Conservation (phyloP, 306 rosid genomes). For the Adenanthera pavonina region DNA sequence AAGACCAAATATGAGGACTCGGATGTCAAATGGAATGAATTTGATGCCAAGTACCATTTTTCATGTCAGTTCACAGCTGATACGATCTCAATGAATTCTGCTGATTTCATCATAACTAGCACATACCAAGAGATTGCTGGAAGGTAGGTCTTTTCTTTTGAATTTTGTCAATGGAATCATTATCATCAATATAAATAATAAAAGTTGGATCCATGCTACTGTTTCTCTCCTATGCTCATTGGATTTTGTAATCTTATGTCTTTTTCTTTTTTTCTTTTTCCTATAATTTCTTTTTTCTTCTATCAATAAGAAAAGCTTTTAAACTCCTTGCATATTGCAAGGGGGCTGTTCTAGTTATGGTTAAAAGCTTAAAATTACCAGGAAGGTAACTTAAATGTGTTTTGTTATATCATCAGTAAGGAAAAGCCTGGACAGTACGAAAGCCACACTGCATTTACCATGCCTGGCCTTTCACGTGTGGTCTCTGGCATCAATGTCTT, state of each 20-base stretch:
- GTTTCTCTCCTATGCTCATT: too few species aligned
- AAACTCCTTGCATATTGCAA: too few species aligned
- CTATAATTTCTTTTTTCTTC: too few species aligned
- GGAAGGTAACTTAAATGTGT: constrained; percentile 23
- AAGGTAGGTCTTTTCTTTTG: constrained; percentile 55
- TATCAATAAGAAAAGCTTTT: too few species aligned
- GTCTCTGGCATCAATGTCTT: constrained; percentile 85
- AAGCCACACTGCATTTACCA: constrained; percentile 81
- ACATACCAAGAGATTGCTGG: constrained; percentile 94
- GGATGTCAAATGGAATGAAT: constrained; percentile 81
- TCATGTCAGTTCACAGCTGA: constrained; percentile 89
- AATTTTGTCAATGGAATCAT: constrained; percentile 6
- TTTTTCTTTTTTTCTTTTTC: too few species aligned
- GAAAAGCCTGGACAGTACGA: constrained; percentile 84
- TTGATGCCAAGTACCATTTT: constrained; percentile 86
- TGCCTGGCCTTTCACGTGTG: constrained; percentile 84
- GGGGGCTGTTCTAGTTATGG: neutral
- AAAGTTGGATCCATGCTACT: too few species aligned
- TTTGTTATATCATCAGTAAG: constrained; percentile 55
- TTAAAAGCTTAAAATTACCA: neutral
- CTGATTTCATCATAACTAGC: constrained; percentile 91
- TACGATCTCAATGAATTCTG: constrained; percentile 77
- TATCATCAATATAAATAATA: too few species aligned
- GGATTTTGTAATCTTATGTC: too few species aligned
- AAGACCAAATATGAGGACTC: constrained; percentile 90